These are phyloP conservation scores for Pythium aphanidermatum DNA, from an alignment of 352 stramenopile species.

Conservation along the genomic window DNA sequence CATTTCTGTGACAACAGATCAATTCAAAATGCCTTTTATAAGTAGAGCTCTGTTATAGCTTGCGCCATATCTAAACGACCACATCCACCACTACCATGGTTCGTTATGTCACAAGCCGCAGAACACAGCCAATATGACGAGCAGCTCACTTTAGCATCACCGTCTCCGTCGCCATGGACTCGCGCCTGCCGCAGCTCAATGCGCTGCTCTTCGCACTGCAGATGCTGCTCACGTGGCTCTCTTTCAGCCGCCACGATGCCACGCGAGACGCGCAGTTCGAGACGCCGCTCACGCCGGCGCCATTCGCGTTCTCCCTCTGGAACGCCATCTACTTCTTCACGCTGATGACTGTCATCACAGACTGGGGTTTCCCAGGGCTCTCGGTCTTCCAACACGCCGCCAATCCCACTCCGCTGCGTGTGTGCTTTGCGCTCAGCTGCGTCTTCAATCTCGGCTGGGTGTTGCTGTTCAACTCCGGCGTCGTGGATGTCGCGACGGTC, in stretches of 20 bases:
- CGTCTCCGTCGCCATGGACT: constrained; percentile 3
- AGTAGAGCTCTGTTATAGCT: too few relatives aligned
- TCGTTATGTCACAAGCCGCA: too few relatives aligned
- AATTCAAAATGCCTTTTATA: too few relatives aligned
- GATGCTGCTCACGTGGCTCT: constrained; percentile 37
- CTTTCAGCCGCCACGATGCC: constrained; percentile 22
- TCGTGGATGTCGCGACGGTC: constrained; percentile 32
- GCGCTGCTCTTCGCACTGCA: constrained; percentile 39
- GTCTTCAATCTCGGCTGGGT: constrained; percentile 45
- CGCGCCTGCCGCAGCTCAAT: constrained; percentile 37
- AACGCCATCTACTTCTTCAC: constrained; percentile 50
- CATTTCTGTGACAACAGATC: too few relatives aligned
- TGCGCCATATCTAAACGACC: too few relatives aligned
- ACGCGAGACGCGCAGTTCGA: constrained; percentile 22
- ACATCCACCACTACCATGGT: too few relatives aligned
- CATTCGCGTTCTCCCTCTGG: constrained; percentile 61
- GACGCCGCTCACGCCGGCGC: constrained; percentile 47
- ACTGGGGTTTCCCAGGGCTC: constrained; percentile 41
- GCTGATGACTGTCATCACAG: constrained; percentile 46
- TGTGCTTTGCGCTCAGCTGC: constrained; percentile 51
- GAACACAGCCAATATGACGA: too few relatives aligned
- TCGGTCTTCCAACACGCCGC: constrained; percentile 41
- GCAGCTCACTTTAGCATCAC: too few relatives aligned
- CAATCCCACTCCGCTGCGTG: constrained; percentile 36
- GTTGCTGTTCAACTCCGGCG: constrained; percentile 36